A percentile compares a stretch with the other conserved stretches of the same genome.
phyloP scores from a whole-genome alignment of 345 rosid genomes.

The Rhizophora apiculata region DNA sequence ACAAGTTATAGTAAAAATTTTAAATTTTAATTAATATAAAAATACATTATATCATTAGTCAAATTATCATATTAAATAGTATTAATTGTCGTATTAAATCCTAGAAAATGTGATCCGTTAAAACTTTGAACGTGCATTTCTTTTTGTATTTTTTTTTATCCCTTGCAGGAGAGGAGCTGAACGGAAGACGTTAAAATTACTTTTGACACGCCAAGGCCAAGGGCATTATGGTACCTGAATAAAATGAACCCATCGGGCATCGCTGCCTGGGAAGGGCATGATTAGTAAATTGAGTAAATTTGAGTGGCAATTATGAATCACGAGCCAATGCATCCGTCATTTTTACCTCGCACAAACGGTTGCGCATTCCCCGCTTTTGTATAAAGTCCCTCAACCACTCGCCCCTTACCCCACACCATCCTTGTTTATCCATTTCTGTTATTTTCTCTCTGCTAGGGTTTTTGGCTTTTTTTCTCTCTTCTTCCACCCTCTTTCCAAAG shows the following conservation, averaged over 20 bases:
- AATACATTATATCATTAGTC: no score
- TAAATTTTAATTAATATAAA: no score
- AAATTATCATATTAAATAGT: no score
- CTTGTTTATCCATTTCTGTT: constrained; percentile 4
- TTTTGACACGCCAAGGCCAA: constrained; percentile 13
- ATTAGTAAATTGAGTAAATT: constrained; percentile 31
- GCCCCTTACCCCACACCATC: constrained; percentile 11
- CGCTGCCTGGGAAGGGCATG: constrained; percentile 1
- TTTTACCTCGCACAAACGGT: constrained; percentile 36
- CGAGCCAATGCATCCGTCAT: constrained; percentile 1
- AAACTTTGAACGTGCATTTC: no score
- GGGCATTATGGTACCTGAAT: constrained; percentile 9
- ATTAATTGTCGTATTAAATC: no score
- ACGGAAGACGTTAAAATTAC: no score
- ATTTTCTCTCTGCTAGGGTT: constrained; percentile 39
- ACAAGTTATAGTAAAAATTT: no score
- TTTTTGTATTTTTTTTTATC: no score
- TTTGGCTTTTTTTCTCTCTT: background rate
- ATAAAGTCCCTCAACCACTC: constrained; percentile 10
- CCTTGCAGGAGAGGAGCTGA: no score
- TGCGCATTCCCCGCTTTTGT: constrained; percentile 64
- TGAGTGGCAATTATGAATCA: constrained; percentile 18
- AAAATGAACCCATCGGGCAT: background rate
- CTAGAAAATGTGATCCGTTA: no score
- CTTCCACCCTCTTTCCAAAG: background rate